Percentiles rank a stretch among this genome's conserved stretches.
Evolutionary conservation across 164 flowering plant genomes (phyloP).

Genomic region (Magnolia changhungtana): DNA sequence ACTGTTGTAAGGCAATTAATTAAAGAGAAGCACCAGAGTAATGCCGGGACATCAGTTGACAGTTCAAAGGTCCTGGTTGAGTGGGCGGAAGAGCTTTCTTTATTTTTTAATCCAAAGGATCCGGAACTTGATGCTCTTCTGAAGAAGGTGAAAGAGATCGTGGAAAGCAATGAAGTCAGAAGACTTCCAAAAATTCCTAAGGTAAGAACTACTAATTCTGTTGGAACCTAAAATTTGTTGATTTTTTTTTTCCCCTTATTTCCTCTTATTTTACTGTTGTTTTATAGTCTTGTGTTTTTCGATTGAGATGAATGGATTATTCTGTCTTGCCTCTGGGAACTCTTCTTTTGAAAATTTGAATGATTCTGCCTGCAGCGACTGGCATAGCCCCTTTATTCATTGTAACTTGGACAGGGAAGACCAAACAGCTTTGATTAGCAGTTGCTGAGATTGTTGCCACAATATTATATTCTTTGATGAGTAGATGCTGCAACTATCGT

Average conservation of each 20-base stretch:
- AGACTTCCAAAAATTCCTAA: conserved; percentile 85
- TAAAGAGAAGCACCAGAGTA: conserved; percentile 41
- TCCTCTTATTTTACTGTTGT: background rate
- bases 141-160: conserved; percentile 61
- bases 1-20: conserved; percentile 47
- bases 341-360: background rate
- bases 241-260: background rate
- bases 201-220: conserved; percentile 32
- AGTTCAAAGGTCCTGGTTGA: conserved; percentile 19
- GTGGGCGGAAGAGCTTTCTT: conserved; percentile 35
- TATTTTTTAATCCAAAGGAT: conserved; percentile 52
- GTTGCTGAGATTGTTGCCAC: background rate
- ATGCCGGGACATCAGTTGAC: conserved; percentile 18
- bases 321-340: background rate
- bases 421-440: background rate
- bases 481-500: background rate
- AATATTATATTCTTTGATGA: background rate
- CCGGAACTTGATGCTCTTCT: conserved; percentile 41
- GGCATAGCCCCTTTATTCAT: background rate
- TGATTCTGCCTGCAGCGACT: background rate
- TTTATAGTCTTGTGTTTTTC: background rate
- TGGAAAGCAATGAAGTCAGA: conserved; percentile 80
- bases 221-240: background rate
- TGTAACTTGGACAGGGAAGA: background rate
- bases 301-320: background rate